Base-by-base conservation (phyloP, 2,329 filamentous ascomycete species). In the Fusarium graminum region DNA sequence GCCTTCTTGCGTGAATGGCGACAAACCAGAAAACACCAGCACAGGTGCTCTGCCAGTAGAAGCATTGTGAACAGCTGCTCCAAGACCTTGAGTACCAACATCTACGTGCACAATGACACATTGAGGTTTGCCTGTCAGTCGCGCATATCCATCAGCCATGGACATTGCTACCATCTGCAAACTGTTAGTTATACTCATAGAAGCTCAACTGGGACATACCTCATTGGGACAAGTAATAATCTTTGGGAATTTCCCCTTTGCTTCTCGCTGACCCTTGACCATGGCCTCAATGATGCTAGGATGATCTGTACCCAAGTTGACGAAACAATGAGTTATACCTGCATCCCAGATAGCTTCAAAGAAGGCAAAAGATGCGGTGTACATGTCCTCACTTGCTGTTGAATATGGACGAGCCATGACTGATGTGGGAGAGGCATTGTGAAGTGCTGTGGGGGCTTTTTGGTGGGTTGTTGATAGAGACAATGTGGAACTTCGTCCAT, bases 141-240 rank as follows among this genome's bases (percentile, higher is more conserved):
- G 85, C 36, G 92, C 91, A 73, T 92, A 93, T 50, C 92, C 92
- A 75, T 94, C 92, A 14, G 92, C 92, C 89, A 93, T 92, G 59
- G 91, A 94, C 71, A 94, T 85, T 26, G 92, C 92, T 8, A 94
- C 91, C 91, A 94, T 94, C 88, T 92, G 29, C 6, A 6, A 1
- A 11, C 19, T 10, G 51, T 74, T 28, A 74, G 61, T 30, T 43
- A 14, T 6, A 2, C 4, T 5, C 29, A n/a, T 6, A 6, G 4
- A 3, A 7, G 1, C 6, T 3, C 3, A 5, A 8, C 3, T 3
- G 29, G 63, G 16, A 71, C 65, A 14, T 80, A 91, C 90, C 84
- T 94, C 91, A 67, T 92, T 92, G 0, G 91, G 91, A 73, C 91
- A 93, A 25, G 91, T 94, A 56, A 94, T 90, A 63, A 93, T 90